Percentiles rank a stretch among this genome's conserved stretches.
Conservation (phyloP, 495 filamentous ascomycete genomes). For the Alectoria sarmentosa region DNA sequence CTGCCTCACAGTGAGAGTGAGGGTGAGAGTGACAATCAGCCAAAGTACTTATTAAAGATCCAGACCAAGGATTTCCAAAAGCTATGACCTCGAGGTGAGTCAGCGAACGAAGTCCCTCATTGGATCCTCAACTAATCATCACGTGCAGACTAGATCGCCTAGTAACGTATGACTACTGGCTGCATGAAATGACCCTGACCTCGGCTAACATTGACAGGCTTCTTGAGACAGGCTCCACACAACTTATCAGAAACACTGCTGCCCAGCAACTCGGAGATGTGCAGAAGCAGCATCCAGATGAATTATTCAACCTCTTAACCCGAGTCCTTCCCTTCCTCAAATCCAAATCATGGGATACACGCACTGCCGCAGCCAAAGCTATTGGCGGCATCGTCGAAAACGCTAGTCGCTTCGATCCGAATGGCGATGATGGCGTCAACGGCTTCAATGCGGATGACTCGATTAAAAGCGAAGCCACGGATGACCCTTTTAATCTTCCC, state of each 20-base stretch:
- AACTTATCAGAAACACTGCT: slow-evolving; percentile 89
- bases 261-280: slow-evolving; percentile 95
- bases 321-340: slow-evolving; percentile 86
- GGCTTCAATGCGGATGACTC: slow-evolving; percentile 49
- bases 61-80: not conserved
- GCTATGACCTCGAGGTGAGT: slow-evolving; percentile 51
- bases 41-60: not conserved
- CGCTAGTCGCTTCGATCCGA: slow-evolving; percentile 82
- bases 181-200: slow-evolving; percentile 15
- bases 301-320: slow-evolving; percentile 95
- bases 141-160: slow-evolving; percentile 72
- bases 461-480: slow-evolving; percentile 35
- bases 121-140: slow-evolving; percentile 10
- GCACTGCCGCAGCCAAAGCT: slow-evolving; percentile 83
- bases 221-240: slow-evolving; percentile 92
- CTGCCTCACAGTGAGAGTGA: not conserved
- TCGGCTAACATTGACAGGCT: slow-evolving; percentile 47
- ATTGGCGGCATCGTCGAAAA: slow-evolving; percentile 89
- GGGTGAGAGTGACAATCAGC: not conserved
- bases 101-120: slow-evolving; percentile 9
- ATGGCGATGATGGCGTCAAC: slow-evolving; percentile 59
- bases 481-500: slow-evolving; percentile 30
- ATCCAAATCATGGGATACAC: slow-evolving; percentile 92
- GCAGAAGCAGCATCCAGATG: slow-evolving; percentile 94
- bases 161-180: slow-evolving; percentile 68